Percentiles rank a stretch among this genome's conserved stretches.
Evolutionary conservation across 768 basidiomycete species (phyloP).

Genomic region (Suillus spraguei): DNA sequence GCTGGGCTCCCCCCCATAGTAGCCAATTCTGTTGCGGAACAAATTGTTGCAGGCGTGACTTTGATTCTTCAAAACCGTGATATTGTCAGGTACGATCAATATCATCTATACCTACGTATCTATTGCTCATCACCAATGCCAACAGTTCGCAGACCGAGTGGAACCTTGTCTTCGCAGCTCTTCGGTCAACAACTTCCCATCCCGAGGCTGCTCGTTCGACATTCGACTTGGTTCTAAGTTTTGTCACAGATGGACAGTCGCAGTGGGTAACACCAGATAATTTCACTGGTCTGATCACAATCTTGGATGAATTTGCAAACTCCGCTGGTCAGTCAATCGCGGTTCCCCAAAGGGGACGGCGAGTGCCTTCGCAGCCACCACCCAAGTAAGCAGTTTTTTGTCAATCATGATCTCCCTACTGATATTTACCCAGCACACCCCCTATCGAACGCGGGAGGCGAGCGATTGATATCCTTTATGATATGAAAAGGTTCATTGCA

Average conservation of each 20-base stretch:
- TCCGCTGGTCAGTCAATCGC: conserved; percentile 68
- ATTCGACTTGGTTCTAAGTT: conserved; percentile 71
- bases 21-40: conserved; percentile 87
- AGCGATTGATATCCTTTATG: conserved; percentile 79
- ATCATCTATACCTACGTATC: neutral
- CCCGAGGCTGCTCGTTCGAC: conserved; percentile 86
- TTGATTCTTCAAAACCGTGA: conserved; percentile 76
- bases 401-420: neutral
- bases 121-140: conserved; percentile 19
- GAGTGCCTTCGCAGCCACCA: conserved; percentile 49
- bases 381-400: conserved; percentile 46
- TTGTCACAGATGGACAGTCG: conserved; percentile 64
- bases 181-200: conserved; percentile 84
- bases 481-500: conserved; percentile 67
- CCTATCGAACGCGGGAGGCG: conserved; percentile 78
- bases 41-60: conserved; percentile 82
- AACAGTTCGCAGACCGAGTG: conserved; percentile 90
- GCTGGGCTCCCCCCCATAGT: conserved; percentile 75
- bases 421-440: conserved; percentile 55
- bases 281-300: conserved; percentile 73
- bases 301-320: conserved; percentile 87
- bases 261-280: conserved; percentile 76
- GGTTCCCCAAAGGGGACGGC: conserved; percentile 53
- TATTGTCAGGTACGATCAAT: conserved; percentile 54
- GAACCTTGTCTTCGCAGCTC: conserved; percentile 87